Evolutionary conservation across 805 yeast species (phyloP).

Genomic region (Saccharomycopsis fibuligera): DNA sequence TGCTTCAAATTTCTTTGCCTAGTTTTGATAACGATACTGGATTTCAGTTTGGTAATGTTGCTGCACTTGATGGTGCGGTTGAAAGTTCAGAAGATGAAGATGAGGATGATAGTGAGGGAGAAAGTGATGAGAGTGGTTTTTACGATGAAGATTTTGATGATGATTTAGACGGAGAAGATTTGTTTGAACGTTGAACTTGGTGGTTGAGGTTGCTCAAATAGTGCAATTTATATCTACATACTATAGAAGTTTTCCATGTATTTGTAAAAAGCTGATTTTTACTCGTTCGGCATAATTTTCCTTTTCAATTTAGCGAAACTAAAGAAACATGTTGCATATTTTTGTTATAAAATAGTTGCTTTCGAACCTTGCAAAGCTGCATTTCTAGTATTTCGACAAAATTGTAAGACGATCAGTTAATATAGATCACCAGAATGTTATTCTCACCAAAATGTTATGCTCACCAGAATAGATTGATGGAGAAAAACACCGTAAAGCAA

Average conservation of each 20-base stretch:
- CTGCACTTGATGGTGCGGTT: conserved; percentile 21
- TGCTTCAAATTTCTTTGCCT: conserved; percentile 33
- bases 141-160: conserved; percentile 27
- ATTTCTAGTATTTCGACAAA: no score
- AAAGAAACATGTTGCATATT: no score
- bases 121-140: conserved; percentile 24
- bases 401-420: no score
- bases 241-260: not conserved
- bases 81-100: conserved; percentile 23
- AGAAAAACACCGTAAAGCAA: no score
- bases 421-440: no score
- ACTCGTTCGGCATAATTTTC: no score
- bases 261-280: not conserved
- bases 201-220: not conserved
- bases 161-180: conserved; percentile 19
- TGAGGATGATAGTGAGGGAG: conserved; percentile 21
- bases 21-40: conserved; percentile 30
- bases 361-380: no score
- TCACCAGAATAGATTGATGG: no score
- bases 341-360: no score
- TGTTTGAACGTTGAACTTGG: conserved; percentile 13
- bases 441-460: no score
- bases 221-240: not conserved
- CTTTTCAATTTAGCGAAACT: no score
- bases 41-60: conserved; percentile 23